Evolutionary conservation across 352 stramenopile genomes (phyloP).

Genomic region (Globisporangium rhizosaccharum): DNA sequence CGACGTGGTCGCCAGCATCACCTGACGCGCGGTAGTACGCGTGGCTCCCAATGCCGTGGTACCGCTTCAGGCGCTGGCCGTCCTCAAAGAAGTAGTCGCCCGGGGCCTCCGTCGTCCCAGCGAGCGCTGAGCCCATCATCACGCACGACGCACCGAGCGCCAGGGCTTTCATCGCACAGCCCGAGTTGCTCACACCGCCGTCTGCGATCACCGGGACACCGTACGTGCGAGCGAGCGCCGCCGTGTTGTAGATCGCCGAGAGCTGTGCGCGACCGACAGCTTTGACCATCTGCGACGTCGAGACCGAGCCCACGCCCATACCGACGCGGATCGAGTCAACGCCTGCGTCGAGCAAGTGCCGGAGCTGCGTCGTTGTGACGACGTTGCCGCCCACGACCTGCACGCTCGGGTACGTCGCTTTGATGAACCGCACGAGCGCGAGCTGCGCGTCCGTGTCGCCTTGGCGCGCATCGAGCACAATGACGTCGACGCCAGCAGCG

Average conservation of each 20-base stretch:
- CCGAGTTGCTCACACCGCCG: conserved; percentile 95
- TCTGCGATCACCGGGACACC: conserved; percentile 98
- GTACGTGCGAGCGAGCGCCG: conserved; percentile 89
- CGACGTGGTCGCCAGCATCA: conserved; percentile 89
- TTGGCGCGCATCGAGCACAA: conserved; percentile 98
- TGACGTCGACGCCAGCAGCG: conserved; percentile 94
- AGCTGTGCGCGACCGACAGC: conserved; percentile 96
- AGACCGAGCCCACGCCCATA: conserved; percentile 99
- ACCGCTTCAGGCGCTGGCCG: conserved; percentile 97
- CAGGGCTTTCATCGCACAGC: conserved; percentile 97
- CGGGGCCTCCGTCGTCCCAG: conserved; percentile 95
- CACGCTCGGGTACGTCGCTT: conserved; percentile 83
- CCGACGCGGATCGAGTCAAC: conserved; percentile 98
- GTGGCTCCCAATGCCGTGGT: conserved; percentile 97
- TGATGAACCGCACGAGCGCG: conserved; percentile 88
- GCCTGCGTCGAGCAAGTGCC: conserved; percentile 95
- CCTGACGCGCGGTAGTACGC: conserved; percentile 83
- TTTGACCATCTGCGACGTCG: conserved; percentile 98
- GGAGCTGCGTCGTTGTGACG: conserved; percentile 94
- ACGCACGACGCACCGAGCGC: conserved; percentile 94
- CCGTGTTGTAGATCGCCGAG: conserved; percentile 97
- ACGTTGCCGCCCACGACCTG: conserved; percentile 99
- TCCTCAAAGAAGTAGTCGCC: conserved; percentile 99
- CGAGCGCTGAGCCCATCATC: conserved; percentile 99
- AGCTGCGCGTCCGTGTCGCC: conserved; percentile 91